Base-by-base conservation (phyloP, 495 filamentous ascomycete genomes). In the Penicillium subrubescens region DNA sequence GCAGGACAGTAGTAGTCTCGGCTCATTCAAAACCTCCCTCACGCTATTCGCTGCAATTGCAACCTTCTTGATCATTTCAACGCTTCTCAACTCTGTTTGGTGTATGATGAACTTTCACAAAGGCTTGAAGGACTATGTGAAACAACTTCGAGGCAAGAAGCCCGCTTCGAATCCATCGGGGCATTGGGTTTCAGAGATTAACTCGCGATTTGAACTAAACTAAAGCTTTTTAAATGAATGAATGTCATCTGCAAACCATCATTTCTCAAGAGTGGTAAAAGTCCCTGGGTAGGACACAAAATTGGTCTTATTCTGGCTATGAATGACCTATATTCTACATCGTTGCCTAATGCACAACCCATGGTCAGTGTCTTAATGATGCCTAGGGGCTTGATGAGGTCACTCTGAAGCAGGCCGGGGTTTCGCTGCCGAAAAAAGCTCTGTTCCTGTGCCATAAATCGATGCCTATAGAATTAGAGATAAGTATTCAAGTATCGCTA, bases 21-120 rank as follows among this genome's bases (percentile, higher is more conserved):
- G 19, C 19, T 57, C 59, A 11, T 66, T 64, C 59, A 41, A 59
- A 11, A 59, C 62, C 14, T 71, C 69, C 15, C 44, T 71, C 37
- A 69, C 67, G 2, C 31, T 71, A 23, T 71, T 71, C 7, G 57
- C 67, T 14, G 19, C 44, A 25, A 25, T 69, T 15, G 67, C 67
- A 5, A 53, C 69, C 0, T 10, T 69, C 6, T 34, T 71, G 54
- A 59, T 71, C 14, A 29, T 3, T 11, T 21, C 57, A 15, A 69
- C 69, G 5, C 8, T 71, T 1, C 33, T 61, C 43, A 71, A 64
- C 46, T 63, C 67, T 6, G 55, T 69, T 19, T n/a, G 62, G 43
- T 71, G 69, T 55, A 69, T 71, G 23, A 15, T 66, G 15, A 69
- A 69, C 29, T 71, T 71, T 34, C 48, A 59, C 12, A 71, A 71